Conservation (phyloP, 225 moss, liverwort and hornwort genomes). For the Pseudoscleropodium purum region DNA sequence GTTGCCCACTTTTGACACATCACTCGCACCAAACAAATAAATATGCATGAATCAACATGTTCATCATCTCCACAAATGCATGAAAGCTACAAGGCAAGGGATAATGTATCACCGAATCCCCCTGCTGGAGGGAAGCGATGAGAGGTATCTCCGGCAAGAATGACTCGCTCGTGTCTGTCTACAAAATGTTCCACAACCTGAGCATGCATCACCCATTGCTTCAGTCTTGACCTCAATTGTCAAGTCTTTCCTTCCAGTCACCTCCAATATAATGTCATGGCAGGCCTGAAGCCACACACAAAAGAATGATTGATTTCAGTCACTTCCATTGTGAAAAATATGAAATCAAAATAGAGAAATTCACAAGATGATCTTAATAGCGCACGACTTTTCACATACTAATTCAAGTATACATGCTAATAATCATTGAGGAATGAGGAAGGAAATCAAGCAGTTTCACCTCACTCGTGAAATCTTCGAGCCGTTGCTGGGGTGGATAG, state of each 20-base stretch:
- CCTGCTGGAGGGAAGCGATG: conserved; percentile 96
- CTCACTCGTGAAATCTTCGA: conserved; percentile 51
- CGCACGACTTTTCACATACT: background rate
- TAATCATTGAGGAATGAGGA: background rate
- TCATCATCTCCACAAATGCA: background rate
- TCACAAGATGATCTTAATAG: background rate
- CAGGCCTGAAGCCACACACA: conserved; percentile 48
- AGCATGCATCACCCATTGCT: conserved; percentile 84
- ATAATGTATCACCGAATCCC: conserved; percentile 57
- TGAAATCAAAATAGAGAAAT: background rate
- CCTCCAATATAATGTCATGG: conserved; percentile 47
- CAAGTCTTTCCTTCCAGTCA: conserved; percentile 55
- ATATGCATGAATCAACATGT: background rate
- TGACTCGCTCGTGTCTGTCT: conserved; percentile 36
- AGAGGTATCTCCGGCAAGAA: conserved; percentile 86
- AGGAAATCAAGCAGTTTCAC: conserved; percentile 7
- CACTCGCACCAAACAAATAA: background rate
- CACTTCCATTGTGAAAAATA: background rate
- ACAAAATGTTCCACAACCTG: conserved; percentile 67
- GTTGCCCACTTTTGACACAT: background rate
- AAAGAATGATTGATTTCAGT: background rate
- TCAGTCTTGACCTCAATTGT: conserved; percentile 59
- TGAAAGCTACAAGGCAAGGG: background rate
- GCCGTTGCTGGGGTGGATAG: conserved; percentile 74
- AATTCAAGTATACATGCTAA: background rate